phyloP scores from a whole-genome alignment of 306 rosid genomes.

The Pyrus betulifolia region DNA sequence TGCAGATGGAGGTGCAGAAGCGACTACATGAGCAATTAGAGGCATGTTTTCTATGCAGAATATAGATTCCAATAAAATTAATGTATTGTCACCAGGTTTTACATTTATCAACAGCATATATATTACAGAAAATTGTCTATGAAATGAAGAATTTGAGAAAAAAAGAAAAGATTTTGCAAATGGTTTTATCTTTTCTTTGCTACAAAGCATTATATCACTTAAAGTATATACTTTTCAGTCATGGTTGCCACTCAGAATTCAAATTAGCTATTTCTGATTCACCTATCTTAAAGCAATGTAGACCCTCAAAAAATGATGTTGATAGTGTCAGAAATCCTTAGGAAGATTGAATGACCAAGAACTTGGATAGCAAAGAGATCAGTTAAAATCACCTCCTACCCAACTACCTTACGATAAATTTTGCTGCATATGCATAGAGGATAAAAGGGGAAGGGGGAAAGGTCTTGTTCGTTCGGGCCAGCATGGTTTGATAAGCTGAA shows the following conservation, averaged over 20 bases:
- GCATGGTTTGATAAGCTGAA: neutral
- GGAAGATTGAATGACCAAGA: neutral
- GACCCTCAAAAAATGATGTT: neutral
- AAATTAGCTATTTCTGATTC: neutral
- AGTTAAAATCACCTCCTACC: neutral
- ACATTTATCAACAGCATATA: neutral
- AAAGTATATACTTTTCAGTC: neutral
- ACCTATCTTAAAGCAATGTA: neutral
- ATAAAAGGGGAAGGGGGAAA: neutral
- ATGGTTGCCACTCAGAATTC: neutral
- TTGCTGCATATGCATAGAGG: neutral
- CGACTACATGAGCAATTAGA: conserved; percentile 96
- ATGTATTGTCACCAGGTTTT: conserved; percentile 2
- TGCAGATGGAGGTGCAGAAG: conserved; percentile 99
- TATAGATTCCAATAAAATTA: neutral
- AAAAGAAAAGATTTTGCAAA: neutral
- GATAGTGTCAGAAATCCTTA: neutral
- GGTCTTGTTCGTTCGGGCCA: neutral
- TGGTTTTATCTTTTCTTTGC: neutral
- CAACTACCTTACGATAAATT: neutral
- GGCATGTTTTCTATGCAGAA: conserved; percentile 39
- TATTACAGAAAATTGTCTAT: neutral
- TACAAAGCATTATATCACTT: neutral
- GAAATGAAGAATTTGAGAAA: neutral
- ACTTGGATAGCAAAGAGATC: neutral